Conservation (phyloP, 352 stramenopile genomes). For the Pythium sp. region DNA sequence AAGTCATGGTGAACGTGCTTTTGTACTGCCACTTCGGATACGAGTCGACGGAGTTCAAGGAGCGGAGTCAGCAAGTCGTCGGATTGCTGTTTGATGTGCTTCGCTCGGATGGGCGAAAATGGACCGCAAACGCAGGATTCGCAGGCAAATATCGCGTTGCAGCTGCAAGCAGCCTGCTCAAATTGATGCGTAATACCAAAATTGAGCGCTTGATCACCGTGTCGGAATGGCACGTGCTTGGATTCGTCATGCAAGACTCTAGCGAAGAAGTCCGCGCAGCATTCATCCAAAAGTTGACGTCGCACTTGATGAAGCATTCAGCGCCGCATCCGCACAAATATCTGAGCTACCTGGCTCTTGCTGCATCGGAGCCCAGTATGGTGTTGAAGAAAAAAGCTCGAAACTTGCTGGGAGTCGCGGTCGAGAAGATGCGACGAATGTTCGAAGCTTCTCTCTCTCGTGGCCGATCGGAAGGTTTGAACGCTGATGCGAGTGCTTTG, state of each 20-base stretch:
- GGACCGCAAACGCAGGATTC: slow-evolving; percentile 32
- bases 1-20: slow-evolving; percentile 59
- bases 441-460: slow-evolving; percentile 55
- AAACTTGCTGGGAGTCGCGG: slow-evolving; percentile 43
- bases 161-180: slow-evolving; percentile 58
- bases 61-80: slow-evolving; percentile 37
- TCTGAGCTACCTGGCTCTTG: slow-evolving; percentile 68
- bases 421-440: slow-evolving; percentile 74
- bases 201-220: slow-evolving; percentile 53
- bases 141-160: slow-evolving; percentile 45
- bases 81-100: slow-evolving; percentile 61
- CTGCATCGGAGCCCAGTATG: slow-evolving; percentile 46
- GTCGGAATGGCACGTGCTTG: slow-evolving; percentile 76
- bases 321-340: slow-evolving; percentile 78
- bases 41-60: slow-evolving; percentile 14
- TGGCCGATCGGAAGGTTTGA: slow-evolving; percentile 1
- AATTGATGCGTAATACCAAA: slow-evolving; percentile 50
- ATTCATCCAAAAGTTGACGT: slow-evolving; percentile 76
- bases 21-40: slow-evolving; percentile 32
- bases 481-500: slow-evolving; percentile 31
- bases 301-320: slow-evolving; percentile 62
- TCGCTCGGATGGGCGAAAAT: slow-evolving; percentile 52
- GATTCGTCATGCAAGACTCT: slow-evolving; percentile 73
- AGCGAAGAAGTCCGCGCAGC: slow-evolving; percentile 63
- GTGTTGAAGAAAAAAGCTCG: slow-evolving; percentile 57